Conservation (phyloP, 306 rosid genomes). For the Cucurbita moschata region DNA sequence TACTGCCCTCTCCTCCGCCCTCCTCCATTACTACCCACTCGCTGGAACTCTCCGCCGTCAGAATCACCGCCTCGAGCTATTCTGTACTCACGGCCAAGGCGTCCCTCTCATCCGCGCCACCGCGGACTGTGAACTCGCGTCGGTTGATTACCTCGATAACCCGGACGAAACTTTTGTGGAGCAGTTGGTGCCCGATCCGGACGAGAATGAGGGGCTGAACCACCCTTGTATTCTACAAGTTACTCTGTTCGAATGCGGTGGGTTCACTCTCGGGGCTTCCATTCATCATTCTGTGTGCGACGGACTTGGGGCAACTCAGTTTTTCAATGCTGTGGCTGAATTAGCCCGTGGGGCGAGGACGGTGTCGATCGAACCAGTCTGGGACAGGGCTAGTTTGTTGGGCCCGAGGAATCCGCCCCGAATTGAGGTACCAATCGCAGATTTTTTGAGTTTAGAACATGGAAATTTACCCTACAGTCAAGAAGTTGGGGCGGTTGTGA, state of each 20-base stretch:
- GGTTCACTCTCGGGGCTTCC: slow-evolving; percentile 63
- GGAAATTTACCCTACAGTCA: slow-evolving; percentile 29
- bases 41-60: slow-evolving; percentile 42
- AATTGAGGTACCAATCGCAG: slow-evolving; percentile 25
- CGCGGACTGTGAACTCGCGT: slow-evolving; percentile 36
- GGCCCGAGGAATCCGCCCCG: slow-evolving; percentile 37
- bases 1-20: slow-evolving; percentile 46
- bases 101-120: slow-evolving; percentile 45
- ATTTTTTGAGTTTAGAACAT: slow-evolving; percentile 37
- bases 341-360: slow-evolving; percentile 46
- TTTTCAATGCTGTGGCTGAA: slow-evolving; percentile 64
- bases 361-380: slow-evolving; percentile 27
- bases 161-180: slow-evolving; percentile 30
- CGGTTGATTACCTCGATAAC: slow-evolving; percentile 37
- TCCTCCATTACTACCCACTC: slow-evolving; percentile 54
- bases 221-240: slow-evolving; percentile 57
- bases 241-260: slow-evolving; percentile 60
- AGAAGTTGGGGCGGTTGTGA: slow-evolving; percentile 20
- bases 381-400: slow-evolving; percentile 39
- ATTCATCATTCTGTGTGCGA: slow-evolving; percentile 59
- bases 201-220: slow-evolving; percentile 23
- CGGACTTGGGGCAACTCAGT: slow-evolving; percentile 58
- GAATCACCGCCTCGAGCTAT: slow-evolving; percentile 32
- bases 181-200: slow-evolving; percentile 51
- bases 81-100: slow-evolving; percentile 40